phyloP scores from a whole-genome alignment of 345 rosid species.

The Eucalyptus cladocalyx region DNA sequence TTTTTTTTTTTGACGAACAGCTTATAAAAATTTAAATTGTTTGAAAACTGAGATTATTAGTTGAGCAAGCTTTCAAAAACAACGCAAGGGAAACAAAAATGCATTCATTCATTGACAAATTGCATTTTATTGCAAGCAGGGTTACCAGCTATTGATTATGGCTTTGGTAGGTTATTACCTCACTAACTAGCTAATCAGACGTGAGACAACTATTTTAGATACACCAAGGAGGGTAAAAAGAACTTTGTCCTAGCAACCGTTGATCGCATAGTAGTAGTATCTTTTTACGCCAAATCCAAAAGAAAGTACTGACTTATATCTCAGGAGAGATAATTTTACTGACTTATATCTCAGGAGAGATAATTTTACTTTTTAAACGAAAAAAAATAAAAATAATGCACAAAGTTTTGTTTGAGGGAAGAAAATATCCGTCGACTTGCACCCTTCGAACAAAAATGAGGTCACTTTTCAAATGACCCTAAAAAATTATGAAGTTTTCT shows the following conservation, averaged over 20 bases:
- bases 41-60: background rate
- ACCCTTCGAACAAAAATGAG: no score
- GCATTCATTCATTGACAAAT: background rate
- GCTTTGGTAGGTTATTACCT: no score
- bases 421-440: background rate
- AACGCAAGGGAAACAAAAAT: background rate
- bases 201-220: background rate
- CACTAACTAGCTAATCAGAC: no score
- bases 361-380: background rate
- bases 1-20: no score
- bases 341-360: background rate
- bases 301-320: background rate
- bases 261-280: accelerated
- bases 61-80: background rate
- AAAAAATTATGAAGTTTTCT: background rate
- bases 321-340: background rate
- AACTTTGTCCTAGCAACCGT: background rate
- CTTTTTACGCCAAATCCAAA: background rate
- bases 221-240: background rate
- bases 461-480: background rate
- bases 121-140: background rate
- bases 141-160: accelerated
- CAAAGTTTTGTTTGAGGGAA: background rate
- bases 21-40: background rate
- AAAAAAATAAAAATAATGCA: background rate